Evolutionary conservation across 2,329 filamentous ascomycete species (phyloP).

Genomic region (Claviceps sp.): DNA sequence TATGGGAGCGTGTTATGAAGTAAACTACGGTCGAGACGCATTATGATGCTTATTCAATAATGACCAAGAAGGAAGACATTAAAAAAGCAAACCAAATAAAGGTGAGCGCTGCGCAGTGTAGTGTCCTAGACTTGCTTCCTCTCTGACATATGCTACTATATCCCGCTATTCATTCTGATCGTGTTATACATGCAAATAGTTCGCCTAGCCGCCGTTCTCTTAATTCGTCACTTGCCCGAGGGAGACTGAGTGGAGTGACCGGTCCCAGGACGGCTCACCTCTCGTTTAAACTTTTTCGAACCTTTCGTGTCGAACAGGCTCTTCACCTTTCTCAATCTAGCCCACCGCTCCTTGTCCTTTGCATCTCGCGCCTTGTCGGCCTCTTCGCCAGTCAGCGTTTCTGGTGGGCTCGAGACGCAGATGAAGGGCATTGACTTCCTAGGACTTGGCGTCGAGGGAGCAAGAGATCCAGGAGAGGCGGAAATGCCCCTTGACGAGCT

Average conservation of each 20-base stretch:
- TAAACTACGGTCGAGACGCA: no score
- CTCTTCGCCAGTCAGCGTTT: constrained; percentile 18
- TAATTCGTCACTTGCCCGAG: constrained; percentile 2
- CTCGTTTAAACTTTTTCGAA: constrained; percentile 35
- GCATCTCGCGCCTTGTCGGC: constrained; percentile 33
- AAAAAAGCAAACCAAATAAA: background rate
- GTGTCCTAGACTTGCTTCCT: background rate
- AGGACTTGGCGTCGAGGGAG: constrained; percentile 6
- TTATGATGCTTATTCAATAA: no score
- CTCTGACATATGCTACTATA: background rate
- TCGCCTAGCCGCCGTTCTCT: background rate
- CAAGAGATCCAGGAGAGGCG: constrained; percentile 7
- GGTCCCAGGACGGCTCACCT: constrained; percentile 29
- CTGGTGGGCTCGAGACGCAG: constrained; percentile 4
- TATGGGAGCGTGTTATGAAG: no score
- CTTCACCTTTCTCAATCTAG: constrained; percentile 56
- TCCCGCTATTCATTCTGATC: background rate
- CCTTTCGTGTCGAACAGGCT: constrained; percentile 56
- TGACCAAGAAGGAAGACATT: background rate
- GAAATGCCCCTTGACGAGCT: background rate
- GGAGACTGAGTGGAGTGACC: constrained; percentile 14
- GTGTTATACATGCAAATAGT: background rate
- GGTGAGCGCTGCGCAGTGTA: background rate
- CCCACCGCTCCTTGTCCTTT: constrained; percentile 62
- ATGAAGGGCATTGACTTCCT: constrained; percentile 4